These are phyloP conservation scores for Prunus salicina DNA, from an alignment of 306 rosid genomes.

Conservation along the genomic window DNA sequence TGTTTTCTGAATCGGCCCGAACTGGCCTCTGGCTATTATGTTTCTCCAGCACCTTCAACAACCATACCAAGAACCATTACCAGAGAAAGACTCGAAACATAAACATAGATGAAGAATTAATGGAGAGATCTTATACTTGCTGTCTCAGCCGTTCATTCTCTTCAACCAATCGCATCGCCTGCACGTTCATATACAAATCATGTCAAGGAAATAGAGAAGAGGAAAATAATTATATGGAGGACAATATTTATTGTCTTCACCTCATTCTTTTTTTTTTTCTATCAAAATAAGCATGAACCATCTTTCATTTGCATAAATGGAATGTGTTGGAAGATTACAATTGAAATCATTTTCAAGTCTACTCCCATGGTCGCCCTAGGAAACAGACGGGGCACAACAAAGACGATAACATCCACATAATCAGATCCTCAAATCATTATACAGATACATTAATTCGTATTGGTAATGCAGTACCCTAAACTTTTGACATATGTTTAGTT, in stretches of 20 bases:
- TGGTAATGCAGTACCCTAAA: neutral
- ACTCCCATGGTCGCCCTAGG: neutral
- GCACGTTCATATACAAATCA: slow-evolving; percentile 13
- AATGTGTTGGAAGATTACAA: no score
- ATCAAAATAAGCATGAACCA: no score
- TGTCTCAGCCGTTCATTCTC: slow-evolving; percentile 71
- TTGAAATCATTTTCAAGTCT: no score
- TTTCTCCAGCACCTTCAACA: slow-evolving; percentile 41
- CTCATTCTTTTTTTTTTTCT: no score
- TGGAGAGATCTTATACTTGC: slow-evolving; percentile 34
- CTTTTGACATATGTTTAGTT: no score
- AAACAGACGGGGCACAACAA: neutral
- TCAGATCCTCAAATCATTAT: no score
- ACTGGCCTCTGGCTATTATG: slow-evolving; percentile 24
- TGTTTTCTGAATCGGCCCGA: slow-evolving; percentile 43
- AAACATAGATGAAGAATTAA: neutral
- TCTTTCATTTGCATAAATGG: no score
- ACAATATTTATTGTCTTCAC: no score
- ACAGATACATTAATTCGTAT: neutral
- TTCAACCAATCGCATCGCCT: slow-evolving; percentile 66
- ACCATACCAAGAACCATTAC: neutral
- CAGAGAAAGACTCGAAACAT: neutral
- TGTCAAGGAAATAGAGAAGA: neutral
- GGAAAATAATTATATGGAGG: neutral
- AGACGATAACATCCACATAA: neutral